These are phyloP conservation scores for Salvia rosmarinus DNA, from an alignment of 257 asterid genomes.

Conservation along the genomic window DNA sequence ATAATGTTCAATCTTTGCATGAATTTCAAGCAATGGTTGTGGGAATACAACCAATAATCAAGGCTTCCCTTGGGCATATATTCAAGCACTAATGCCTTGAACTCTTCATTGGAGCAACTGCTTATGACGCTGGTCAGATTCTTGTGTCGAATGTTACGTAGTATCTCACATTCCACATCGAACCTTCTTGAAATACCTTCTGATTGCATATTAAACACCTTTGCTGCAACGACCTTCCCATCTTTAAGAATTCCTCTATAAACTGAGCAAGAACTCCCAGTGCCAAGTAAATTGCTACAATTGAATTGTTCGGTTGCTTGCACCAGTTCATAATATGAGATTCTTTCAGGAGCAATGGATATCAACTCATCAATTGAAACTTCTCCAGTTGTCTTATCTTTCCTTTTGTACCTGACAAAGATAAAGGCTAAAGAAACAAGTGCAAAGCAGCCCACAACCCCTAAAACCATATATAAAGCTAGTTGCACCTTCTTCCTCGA, in stretches of 20 bases:
- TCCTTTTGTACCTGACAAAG: neutral
- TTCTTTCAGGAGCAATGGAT: neutral
- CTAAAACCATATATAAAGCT: slow-evolving; percentile 19
- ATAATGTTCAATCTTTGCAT: slow-evolving; percentile 1
- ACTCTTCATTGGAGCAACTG: neutral
- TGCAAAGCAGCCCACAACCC: neutral
- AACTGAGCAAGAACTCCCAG: neutral
- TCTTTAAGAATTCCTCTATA: neutral
- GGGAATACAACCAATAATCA: neutral
- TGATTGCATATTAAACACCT: slow-evolving; percentile 1
- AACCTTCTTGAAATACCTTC: neutral
- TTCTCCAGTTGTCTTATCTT: neutral
- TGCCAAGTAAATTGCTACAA: neutral
- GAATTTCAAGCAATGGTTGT: slow-evolving; percentile 1
- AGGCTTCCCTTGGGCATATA: slow-evolving; percentile 12
- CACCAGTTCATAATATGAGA: neutral
- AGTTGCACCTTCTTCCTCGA: slow-evolving; percentile 4
- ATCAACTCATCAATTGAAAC: neutral
- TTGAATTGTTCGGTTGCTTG: neutral
- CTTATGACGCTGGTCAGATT: neutral
- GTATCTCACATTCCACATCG: neutral
- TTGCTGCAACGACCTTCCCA: neutral
- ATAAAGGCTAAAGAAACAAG: slow-evolving; percentile 1
- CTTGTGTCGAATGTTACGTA: slow-evolving; percentile 7
- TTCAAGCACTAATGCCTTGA: slow-evolving; percentile 5